Percentiles rank a stretch among this genome's conserved stretches.
phyloP scores from a whole-genome alignment of 306 rosid species.

The Rubus idaeus region DNA sequence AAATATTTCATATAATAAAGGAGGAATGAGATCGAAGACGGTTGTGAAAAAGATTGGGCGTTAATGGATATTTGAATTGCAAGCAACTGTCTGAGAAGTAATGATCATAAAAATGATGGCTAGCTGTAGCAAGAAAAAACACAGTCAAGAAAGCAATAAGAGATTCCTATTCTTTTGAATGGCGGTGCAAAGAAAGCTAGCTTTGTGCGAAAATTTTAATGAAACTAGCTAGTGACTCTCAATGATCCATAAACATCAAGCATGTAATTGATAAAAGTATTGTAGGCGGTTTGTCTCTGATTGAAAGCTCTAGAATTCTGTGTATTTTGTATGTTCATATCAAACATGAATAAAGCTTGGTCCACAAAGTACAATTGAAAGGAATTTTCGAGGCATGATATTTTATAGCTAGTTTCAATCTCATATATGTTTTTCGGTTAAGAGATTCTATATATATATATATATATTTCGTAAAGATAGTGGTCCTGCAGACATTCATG shows the following conservation, averaged over 20 bases:
- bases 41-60: not conserved
- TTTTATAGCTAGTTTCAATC: not conserved
- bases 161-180: conserved; percentile 16
- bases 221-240: conserved; percentile 3
- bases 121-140: not conserved
- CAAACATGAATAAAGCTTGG: conserved; percentile 15
- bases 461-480: not conserved
- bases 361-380: not conserved
- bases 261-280: not conserved
- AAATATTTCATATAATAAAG: no score
- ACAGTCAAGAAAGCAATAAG: conserved; percentile 36
- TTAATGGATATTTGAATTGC: conserved; percentile 1
- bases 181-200: not conserved
- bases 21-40: not conserved
- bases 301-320: not conserved
- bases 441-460: not conserved
- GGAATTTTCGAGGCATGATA: not conserved
- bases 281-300: conserved; percentile 12
- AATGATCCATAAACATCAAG: not conserved
- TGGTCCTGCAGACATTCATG: conserved; percentile 14
- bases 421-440: conserved; percentile 17
- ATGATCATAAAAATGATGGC: not conserved
- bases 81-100: not conserved
- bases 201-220: conserved; percentile 13
- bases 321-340: not conserved